These are phyloP conservation scores for Monilinia fructicola DNA, from an alignment of 2,329 filamentous ascomycete genomes.

Conservation along the genomic window DNA sequence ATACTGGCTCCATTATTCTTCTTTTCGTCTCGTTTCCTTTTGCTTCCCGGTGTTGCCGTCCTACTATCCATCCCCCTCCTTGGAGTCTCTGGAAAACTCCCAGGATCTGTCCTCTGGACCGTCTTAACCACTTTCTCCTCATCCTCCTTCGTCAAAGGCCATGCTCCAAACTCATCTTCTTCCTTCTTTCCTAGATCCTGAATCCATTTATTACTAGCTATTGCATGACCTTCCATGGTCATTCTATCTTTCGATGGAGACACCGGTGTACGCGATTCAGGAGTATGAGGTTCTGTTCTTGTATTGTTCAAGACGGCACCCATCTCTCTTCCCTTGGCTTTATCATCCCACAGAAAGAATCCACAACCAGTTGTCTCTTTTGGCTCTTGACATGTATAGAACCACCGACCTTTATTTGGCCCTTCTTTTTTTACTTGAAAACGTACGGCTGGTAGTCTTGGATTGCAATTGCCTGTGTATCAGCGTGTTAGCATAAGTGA, in stretches of 20 bases:
- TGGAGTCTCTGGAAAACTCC: constrained; percentile 34
- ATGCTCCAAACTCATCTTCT: constrained; percentile 38
- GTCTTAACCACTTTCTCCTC: constrained; percentile 30
- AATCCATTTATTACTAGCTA: constrained; percentile 29
- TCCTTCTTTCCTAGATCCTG: constrained; percentile 27
- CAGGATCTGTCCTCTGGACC: constrained; percentile 20
- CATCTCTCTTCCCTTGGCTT: constrained; percentile 49
- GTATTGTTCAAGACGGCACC: constrained; percentile 48
- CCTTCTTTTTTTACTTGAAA: constrained; percentile 50
- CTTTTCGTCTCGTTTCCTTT: constrained; percentile 35
- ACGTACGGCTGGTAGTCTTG: constrained; percentile 23
- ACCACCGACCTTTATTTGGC: constrained; percentile 51
- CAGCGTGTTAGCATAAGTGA: neutral
- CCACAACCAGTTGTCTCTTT: constrained; percentile 48
- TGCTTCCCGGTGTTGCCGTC: constrained; percentile 35
- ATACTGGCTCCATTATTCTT: constrained; percentile 16
- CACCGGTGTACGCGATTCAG: constrained; percentile 19
- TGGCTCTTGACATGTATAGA: constrained; percentile 54
- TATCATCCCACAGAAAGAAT: constrained; percentile 59
- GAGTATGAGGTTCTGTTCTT: constrained; percentile 44
- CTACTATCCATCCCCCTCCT: constrained; percentile 32
- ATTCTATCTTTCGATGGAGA: constrained; percentile 28
- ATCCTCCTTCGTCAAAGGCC: constrained; percentile 32
- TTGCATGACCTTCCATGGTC: constrained; percentile 26
- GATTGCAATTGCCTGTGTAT: constrained; percentile 24